A percentile compares a stretch with the other conserved stretches of the same genome.
These are phyloP conservation scores for Blepharisma stoltei DNA, from an alignment of 73 alveolate genomes.

Conservation along the genomic window DNA sequence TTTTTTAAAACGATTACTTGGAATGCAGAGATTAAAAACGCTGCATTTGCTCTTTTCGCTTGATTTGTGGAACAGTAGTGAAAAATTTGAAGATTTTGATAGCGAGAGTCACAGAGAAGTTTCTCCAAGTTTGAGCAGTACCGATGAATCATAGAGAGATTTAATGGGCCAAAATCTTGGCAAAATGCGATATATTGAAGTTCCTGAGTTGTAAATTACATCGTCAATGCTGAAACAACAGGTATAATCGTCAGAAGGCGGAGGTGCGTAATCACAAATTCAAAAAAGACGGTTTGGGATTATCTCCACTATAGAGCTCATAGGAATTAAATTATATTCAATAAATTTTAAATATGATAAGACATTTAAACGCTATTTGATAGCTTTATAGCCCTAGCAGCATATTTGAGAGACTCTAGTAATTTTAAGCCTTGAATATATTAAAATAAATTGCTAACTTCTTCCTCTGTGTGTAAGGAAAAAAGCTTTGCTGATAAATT, in stretches of 20 bases:
- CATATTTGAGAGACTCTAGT: no score
- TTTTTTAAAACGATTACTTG: conserved; percentile 64
- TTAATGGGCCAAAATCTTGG: conserved; percentile 82
- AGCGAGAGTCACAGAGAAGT: conserved; percentile 41
- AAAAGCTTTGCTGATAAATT: no score
- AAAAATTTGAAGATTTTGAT: conserved; percentile 46
- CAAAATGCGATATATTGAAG: conserved; percentile 74
- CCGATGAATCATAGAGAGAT: conserved; percentile 59
- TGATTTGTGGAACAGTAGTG: conserved; percentile 67
- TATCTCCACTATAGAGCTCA: conserved; percentile 36
- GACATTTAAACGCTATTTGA: no score
- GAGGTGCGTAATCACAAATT: conserved; percentile 76
- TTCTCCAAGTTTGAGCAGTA: conserved; percentile 66
- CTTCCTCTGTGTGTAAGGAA: no score
- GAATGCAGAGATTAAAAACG: conserved; percentile 84
- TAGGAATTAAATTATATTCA: background rate
- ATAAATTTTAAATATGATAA: no score
- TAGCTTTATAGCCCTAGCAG: no score
- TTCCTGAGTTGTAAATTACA: conserved; percentile 36
- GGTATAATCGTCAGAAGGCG: conserved; percentile 70
- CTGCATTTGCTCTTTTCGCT: conserved; percentile 79
- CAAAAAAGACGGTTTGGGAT: conserved; percentile 67
- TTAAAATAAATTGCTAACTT: no score
- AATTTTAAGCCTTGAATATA: no score
- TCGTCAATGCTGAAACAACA: conserved; percentile 90